phyloP scores from a whole-genome alignment of 2,329 filamentous ascomycete species.

The Fusarium equiseti region DNA sequence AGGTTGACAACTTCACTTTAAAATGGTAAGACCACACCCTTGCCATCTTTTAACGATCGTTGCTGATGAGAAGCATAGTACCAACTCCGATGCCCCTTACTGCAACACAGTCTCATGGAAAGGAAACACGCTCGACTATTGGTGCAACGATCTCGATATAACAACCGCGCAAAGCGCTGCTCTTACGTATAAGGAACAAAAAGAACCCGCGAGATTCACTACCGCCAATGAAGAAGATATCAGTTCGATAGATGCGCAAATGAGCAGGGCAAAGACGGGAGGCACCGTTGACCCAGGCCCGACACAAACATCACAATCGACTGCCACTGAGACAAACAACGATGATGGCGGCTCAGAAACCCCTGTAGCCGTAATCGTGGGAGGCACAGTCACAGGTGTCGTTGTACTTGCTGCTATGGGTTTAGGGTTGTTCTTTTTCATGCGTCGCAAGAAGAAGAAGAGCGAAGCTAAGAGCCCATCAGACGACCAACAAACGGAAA shows the following conservation, averaged over 20 bases:
- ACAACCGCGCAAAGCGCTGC: slow-evolving; percentile 22
- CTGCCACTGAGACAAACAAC: not conserved
- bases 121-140: slow-evolving; percentile 19
- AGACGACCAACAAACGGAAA: not conserved
- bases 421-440: slow-evolving; percentile 2
- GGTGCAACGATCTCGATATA: slow-evolving; percentile 29
- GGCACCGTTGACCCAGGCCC: not conserved
- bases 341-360: slow-evolving; percentile 5
- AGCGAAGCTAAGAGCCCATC: not conserved
- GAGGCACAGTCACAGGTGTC: slow-evolving; percentile 19
- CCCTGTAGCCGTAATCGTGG: slow-evolving; percentile 21
- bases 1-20: slow-evolving; percentile 24
- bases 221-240: slow-evolving; percentile 13
- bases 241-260: slow-evolving; percentile 5
- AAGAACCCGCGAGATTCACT: not conserved
- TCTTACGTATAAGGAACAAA: slow-evolving; percentile 19
- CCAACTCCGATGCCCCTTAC: not conserved
- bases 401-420: not conserved
- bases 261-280: not conserved
- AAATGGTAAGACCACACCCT: slow-evolving; percentile 9
- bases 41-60: not conserved
- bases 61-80: slow-evolving; percentile 9
- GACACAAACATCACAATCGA: not conserved
- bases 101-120: slow-evolving; percentile 24
- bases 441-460: slow-evolving; percentile 19